Percentiles rank a stretch among this genome's conserved stretches.
phyloP scores from a whole-genome alignment of 2,329 filamentous ascomycete genomes.

The Dactylellina leptospora region DNA sequence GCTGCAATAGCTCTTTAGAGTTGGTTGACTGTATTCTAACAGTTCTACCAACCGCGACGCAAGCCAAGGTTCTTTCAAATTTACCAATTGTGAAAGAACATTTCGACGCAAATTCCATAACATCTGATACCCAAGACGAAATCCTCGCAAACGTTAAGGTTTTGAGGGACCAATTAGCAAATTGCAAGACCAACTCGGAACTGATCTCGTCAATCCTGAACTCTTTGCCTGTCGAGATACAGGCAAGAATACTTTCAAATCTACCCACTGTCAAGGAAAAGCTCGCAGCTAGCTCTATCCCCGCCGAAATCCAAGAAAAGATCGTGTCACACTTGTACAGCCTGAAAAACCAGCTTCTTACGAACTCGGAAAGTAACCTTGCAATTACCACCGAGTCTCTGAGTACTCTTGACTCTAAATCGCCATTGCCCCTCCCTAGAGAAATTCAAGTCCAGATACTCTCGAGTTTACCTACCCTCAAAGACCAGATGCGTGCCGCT shows the following conservation, averaged over 20 bases:
- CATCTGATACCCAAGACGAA: constrained; percentile 4
- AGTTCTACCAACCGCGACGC: background rate
- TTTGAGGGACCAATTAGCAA: background rate
- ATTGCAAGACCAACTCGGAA: constrained; percentile 1
- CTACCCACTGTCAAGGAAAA: constrained; percentile 9
- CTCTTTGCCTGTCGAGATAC: background rate
- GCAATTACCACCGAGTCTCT: background rate
- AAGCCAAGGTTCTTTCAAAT: background rate
- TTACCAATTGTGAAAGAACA: constrained; percentile 3
- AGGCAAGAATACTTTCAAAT: constrained; percentile 7
- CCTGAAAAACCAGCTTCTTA: constrained; percentile 1
- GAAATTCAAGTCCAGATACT: constrained; percentile 15
- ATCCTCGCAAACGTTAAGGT: background rate
- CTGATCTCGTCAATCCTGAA: background rate
- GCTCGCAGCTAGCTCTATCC: background rate
- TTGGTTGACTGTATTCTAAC: background rate
- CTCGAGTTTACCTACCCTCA: constrained; percentile 2
- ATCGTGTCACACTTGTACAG: background rate
- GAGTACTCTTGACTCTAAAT: background rate
- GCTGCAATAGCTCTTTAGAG: background rate
- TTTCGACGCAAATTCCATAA: background rate
- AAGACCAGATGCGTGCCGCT: constrained; percentile 6
- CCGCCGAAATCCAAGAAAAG: background rate
- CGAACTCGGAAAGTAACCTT: background rate
- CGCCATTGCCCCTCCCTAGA: background rate